Evolutionary conservation across 805 yeast genomes (phyloP), one percentile per base, ranked within the genome.

Genomic region (Kazachstania africana): DNA sequence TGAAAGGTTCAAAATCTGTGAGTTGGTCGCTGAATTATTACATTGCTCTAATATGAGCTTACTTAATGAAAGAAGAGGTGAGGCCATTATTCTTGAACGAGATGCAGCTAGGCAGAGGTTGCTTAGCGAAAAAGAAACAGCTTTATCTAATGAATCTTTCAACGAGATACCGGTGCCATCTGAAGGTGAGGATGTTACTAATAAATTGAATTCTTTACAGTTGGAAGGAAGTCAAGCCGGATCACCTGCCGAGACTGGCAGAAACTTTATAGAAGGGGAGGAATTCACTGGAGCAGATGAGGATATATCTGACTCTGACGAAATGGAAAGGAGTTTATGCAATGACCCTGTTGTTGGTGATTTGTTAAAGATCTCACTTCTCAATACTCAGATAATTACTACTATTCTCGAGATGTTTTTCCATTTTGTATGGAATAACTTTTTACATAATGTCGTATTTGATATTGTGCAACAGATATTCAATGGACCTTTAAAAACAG

Each of bases 11-110:
- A 83, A 88, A 47, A 71, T 91, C 13, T 80, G 95, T 45, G 98
- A 91, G 59, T 65, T 91, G 26, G 76, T 88, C 27, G 98, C 98
- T 0, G 98, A 91, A 50, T 65, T 91, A 27, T 63, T 91, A 31
- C 98, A 91, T 57, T 91, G 98, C 51, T 84, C 95, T 8, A 91
- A 91, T 57, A 91, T 91, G 94, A 82, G 81, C 3, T 63, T 91
- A 18, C 66, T 91, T 36, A 91, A 88, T 53, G 87, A 87, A 37
- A 72, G 70, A 21, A 64, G 68, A 24, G 87, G 87, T 32, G 76
- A 82, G 48, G 62, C 63, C 28, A 66, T 84, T 21, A 71, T 85
- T 16, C 53, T 60, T 22, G 77, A 79, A 37, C 70, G 96, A 27
- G 95, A 88, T 44, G 55, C 53, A 8, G 71, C 75, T 36, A 65